Base-by-base conservation (phyloP, 768 basidiomycete genomes). In the Suillus ampliporus region DNA sequence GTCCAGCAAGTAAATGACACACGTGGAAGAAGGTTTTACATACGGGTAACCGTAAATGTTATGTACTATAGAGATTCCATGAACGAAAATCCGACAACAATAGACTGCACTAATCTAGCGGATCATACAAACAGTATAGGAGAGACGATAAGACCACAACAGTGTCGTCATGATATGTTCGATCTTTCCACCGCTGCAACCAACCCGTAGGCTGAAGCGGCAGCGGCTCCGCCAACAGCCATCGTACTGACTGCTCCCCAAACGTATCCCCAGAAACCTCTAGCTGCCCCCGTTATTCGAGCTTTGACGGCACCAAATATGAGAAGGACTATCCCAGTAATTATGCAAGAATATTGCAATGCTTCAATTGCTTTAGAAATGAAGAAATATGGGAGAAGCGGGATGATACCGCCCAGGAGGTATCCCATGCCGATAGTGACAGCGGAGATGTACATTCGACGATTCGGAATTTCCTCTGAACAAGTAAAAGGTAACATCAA, bases 361-460 rank as follows among this genome's bases (percentile, higher is more conserved):
- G 90, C 84, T 28, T 86, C 74, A 40, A 87, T 83, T 10, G 94
- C 95, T 14, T 76, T 76, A 4, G 86, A 75, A 67, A 95, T 86
- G 80, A 95, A 94, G 80, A 99, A 95, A 78, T 97, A 97, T 11
- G 95, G 95, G 11, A 95, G 68, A 40, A 99, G 84, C 1, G 97
- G 97, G 69, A 99, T 92, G 60, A 96, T 82, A 35, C 97, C 97
- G 50, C 97, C 97, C 60, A 97, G 58, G 65, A 96, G 89, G 79
- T 99, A 97, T 14, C 95, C 94, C 71, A 94, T 84, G 64, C 97
- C 97, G 72, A 99, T 99, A 0, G 97, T 99, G 67, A 97, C 84
- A 2, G 97, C 97, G 1, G 94, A 96, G 40, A 89, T 83, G 79
- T 95, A 98, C 66, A 97, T 81, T 31, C 97, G 85, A 23, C 83